Evolutionary conservation across 192 early-diverging fungal genomes (phyloP), one percentile per base, ranked within the genome.

Genomic region (Coemansia sp.): DNA sequence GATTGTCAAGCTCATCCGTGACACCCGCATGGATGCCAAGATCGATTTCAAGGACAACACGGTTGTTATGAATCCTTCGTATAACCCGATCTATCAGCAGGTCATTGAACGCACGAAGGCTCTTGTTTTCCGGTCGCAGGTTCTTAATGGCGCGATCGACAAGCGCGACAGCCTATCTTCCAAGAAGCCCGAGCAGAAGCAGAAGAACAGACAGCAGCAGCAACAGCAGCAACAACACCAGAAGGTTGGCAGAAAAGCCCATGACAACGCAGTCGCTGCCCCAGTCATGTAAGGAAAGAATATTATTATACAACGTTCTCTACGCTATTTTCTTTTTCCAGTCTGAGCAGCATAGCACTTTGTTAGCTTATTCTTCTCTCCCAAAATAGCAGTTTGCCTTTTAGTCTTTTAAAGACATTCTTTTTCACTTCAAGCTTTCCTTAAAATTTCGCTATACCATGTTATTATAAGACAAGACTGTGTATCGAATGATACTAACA

Each of bases 1-100:
- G 95, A 95, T 98, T 61, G 95, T 95, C 50, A 93, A 98, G 86
- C 85, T 98, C 61, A 96, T 98, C 77, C 89, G 95, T 45, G 93
- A 96, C 68, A 95, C 95, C 19, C 87, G 93, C 71, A 94, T 97
- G 71, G 95, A 98, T 64, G 96, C 95, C 72, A 98, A 98, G 89
- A 92, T 98, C 71, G 95, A 98, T 76, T 91, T 89, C 67, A 86
- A 95, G 81, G 92, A 92, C 86, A 95, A 95, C 85, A 94, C 94
- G 39, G 93, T 98, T 26, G 83, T 95, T 65, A 96, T 98, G 94
- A 95, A 95, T 68, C 89, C 91, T 49, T 88, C 89, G 67, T 80
- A 90, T 62, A 89, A 88, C 42, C 93, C 94, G 16, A 86, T 98
- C 41, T 95, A 95, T 85, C 94, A 95, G 78, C 93, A 96, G 76